phyloP scores from a whole-genome alignment of 371 early-diverging fungal genomes.

The Paraphysoderma sedebokerense region DNA sequence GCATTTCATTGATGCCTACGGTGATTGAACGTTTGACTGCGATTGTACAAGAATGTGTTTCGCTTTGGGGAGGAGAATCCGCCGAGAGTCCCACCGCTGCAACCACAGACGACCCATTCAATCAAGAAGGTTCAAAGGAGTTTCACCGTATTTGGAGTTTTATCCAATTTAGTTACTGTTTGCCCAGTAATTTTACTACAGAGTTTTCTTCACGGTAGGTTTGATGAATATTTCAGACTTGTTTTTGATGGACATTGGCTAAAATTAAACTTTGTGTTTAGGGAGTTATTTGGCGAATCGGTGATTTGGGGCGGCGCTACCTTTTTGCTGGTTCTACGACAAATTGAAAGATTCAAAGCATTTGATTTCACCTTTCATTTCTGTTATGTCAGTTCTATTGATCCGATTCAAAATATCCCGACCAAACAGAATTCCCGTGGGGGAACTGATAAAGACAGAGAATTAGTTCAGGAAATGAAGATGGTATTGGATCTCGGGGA shows the following conservation, averaged over 20 bases:
- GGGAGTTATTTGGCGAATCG: conserved; percentile 24
- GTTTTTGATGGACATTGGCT: too few species aligned
- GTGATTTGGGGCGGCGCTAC: conserved; percentile 19
- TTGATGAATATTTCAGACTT: background rate
- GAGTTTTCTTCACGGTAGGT: conserved; percentile 5
- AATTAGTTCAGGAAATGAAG: background rate
- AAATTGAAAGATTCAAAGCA: conserved; percentile 12
- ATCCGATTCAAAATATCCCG: background rate
- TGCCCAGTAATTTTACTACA: conserved; percentile 5
- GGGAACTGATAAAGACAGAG: background rate
- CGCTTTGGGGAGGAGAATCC: background rate
- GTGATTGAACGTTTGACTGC: background rate
- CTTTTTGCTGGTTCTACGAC: conserved; percentile 10
- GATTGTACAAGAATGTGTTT: background rate
- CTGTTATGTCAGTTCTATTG: background rate
- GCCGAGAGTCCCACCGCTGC: background rate
- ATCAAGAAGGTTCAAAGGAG: conserved; percentile 1
- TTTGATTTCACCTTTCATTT: conserved; percentile 13
- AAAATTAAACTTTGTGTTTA: too few species aligned
- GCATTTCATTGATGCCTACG: background rate
- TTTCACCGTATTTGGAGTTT: conserved; percentile 16
- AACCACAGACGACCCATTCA: background rate
- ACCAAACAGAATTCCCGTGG: background rate
- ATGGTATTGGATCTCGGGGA: background rate
- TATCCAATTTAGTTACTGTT: conserved; percentile 18